Evolutionary conservation across 176 grass and related monocot species (phyloP), one percentile per base, ranked within the genome.

Genomic region (Tillandsia leiboldiana): DNA sequence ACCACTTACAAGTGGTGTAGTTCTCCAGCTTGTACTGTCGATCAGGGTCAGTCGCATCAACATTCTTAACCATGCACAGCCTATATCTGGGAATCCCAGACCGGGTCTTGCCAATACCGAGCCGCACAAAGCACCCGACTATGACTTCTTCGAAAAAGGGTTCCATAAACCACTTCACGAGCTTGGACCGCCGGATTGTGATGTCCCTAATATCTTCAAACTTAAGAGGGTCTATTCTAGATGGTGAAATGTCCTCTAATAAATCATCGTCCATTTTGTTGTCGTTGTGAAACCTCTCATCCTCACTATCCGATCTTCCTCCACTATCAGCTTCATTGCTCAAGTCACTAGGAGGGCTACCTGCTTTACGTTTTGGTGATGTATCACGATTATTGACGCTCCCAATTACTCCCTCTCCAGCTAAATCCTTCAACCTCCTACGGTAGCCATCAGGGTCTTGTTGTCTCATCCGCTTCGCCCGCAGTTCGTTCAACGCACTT

Each of bases 151-250:
- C 94, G 27, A 97, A 97, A 70, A 97, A 97, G 13, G 94, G 94
- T 69, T 97, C 94, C 89, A 92, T 88, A 82, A 90, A 97, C 94
- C 94, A 97, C 70, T 92, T 97, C 26, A 90, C 86, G 50, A 97
- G 82, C 69, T 89, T 87, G 48, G 86, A 85, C 77, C 89, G 84
- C 26, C 83, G 76, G 20, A 97, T 84, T 24, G 94, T 97, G 70
- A 97, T 97, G 53, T 79, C 81, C 59, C 71, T 87, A 3, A 92
- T 79, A 63, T 97, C 89, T 14, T 92, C 89, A 65, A 90, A 93
- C 70, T 85, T 87, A 48, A 91, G 78, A 29, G 86, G 67, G 42
- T 90, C 86, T 70, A 90, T 63, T 75, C 78, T 80, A 26, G 79
- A 77, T 0, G 88, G 79, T 0, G 87, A 91, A 18, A 72, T 26